Base-by-base conservation (phyloP, 257 asterid species). In the Przewalskia tangutica region DNA sequence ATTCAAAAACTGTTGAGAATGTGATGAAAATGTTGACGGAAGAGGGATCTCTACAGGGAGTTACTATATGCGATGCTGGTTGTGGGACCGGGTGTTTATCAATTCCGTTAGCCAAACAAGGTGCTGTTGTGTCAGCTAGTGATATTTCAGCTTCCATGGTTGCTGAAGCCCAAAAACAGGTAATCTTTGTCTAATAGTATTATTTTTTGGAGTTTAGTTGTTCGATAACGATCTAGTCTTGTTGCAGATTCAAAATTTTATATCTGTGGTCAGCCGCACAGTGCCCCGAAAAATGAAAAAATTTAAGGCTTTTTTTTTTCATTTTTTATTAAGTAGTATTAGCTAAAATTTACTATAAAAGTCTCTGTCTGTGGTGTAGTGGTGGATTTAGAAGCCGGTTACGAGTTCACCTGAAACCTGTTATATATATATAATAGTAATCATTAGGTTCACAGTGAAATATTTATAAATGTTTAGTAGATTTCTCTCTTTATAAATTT, bases 141-240 rank as follows among this genome's bases (percentile, higher is more conserved):
- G 99, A 95, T 86, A 94, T 95, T 77, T 95, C 99, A 5, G 98
- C 94, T 23, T 88, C 99, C 71, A 94, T 96, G 99, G 98, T 94
- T 2, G 89, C 94, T 48, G 98, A 96, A 89, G 99, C 98, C 58
- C 89, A 94, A 90, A 92, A 86, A 83, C 89, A 91, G 90, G 98
- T 92, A 34, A 59, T 82, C 79, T 13, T 50, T 23, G 11, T 23
- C 2, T 5, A 71, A 71, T 70, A 13, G 32, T 88, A 14, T 83
- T 1, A n/a, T 18, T 40, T n/a, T 63, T 5, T 2, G 11, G 6
- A 63, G n/a, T 48, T 65, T 66, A 66, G 7, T 66, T 0, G 14
- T 4, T 66, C 5, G 2, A 36, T 66, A 36, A 36, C 4, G 6
- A 38, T 38, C 4, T 38, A 7, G 11, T 48, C 53, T n/a, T 42